Base-by-base conservation (phyloP, 2,329 filamentous ascomycete species). In the Aureobasidium subglaciale region DNA sequence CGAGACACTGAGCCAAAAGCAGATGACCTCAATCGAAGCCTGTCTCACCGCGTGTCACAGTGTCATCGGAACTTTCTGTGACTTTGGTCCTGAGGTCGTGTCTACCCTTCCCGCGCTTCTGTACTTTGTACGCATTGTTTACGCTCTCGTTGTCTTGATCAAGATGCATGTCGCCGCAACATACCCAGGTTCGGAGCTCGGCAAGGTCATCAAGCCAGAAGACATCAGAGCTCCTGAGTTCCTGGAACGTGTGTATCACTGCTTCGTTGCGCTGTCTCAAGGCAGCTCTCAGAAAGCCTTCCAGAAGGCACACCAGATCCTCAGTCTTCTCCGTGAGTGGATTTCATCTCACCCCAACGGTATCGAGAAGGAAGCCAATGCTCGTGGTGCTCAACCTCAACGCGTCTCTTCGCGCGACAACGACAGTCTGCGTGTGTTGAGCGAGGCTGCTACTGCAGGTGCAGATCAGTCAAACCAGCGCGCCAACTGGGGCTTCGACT, bases 101-200 rank as follows among this genome's bases (percentile, higher is more conserved):
- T 64, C 71, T 27, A 68, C 68, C 0, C 60, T 78, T 4, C 76
- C 76, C 7, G 74, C 77, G 43, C 73, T 77, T 42, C 57, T 65
- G 5, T 64, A 60, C 42, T 65, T 80, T 63, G 78, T 82, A 16
- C 75, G 79, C 34, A 74, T 77, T 43, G 76, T 78, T 10, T 83
- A 82, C 62, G 77, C 79, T 13, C 73, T 80, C 20, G 77, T 83
- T 5, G 76, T 81, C 29, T 70, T 83, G 7, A 80, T 82, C 68
- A 83, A 82, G 62, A 76, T 83, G 71, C 81, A 79, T 67, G 78
- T 81, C 45, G 78, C 78, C 1, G 73, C 77, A 6, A 75, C 72
- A 4, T 71, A 70, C n/a, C 75, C 75, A 4, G 70, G 70, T 18
- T 69, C 65, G 18, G 76, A 79, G 61, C 68, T 80, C 1, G 71